Evolutionary conservation across 331 rosid species (phyloP).

Genomic region (Malus hybrid): DNA sequence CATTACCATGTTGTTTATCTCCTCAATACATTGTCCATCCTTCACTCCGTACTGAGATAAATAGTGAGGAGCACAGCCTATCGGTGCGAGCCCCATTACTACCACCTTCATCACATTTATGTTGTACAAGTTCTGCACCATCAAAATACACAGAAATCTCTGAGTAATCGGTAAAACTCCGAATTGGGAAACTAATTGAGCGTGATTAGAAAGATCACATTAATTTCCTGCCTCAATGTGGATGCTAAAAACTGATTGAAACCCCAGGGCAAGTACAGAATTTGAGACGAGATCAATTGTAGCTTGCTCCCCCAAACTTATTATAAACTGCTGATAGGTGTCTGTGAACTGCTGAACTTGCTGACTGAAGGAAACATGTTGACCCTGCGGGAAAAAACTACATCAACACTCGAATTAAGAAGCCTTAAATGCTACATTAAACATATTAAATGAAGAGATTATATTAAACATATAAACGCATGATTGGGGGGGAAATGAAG

Average conservation of each 20-base stretch:
- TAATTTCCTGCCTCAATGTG: conserved; percentile 49
- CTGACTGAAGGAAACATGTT: conserved; percentile 65
- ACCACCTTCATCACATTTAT: conserved; percentile 64
- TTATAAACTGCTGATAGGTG: conserved; percentile 54
- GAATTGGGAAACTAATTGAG: background rate
- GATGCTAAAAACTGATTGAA: conserved; percentile 71
- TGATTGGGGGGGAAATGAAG: background rate
- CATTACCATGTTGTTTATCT: conserved; percentile 66
- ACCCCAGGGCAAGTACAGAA: conserved; percentile 69
- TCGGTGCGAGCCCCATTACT: conserved; percentile 79
- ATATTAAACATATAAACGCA: too few species aligned
- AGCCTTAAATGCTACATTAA: background rate
- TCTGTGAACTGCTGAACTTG: conserved; percentile 83
- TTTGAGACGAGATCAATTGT: conserved; percentile 41
- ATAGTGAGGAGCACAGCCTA: conserved; percentile 83
- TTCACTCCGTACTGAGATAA: conserved; percentile 49
- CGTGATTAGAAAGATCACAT: conserved; percentile 25
- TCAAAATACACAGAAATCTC: background rate
- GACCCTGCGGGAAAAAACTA: conserved; percentile 47
- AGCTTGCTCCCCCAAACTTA: conserved; percentile 61
- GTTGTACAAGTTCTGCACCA: conserved; percentile 67
- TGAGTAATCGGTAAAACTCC: background rate
- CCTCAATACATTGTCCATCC: conserved; percentile 64
- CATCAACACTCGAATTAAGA: background rate
- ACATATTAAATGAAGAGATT: background rate